Conservation (phyloP, 805 yeast species). For the Debaryomyces prosopidis region DNA sequence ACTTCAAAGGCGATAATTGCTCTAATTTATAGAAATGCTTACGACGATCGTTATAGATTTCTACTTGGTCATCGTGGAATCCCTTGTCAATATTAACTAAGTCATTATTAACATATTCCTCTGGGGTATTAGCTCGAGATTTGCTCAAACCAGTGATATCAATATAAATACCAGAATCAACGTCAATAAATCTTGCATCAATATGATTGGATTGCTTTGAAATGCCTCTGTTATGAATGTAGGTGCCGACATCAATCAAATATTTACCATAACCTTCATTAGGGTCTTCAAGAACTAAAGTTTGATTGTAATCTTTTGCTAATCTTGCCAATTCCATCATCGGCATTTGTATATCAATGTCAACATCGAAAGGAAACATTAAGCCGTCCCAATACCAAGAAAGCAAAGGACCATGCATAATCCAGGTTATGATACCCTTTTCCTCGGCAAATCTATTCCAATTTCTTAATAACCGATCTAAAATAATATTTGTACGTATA, state of each 20-base stretch:
- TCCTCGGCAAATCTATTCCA: conserved; percentile 26
- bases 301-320: conserved; percentile 24
- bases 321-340: conserved; percentile 19
- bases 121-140: conserved; percentile 15
- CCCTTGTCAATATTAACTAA: conserved; percentile 8
- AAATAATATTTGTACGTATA: conserved; percentile 18
- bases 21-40: conserved; percentile 51
- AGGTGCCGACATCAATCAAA: conserved; percentile 30
- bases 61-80: conserved; percentile 20
- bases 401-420: conserved; percentile 28
- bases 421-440: conserved; percentile 25
- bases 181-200: conserved; percentile 57
- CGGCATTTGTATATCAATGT: conserved; percentile 31
- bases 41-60: conserved; percentile 51
- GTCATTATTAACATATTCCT: conserved; percentile 11
- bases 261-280: conserved; percentile 25
- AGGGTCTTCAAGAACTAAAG: conserved; percentile 32
- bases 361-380: conserved; percentile 28
- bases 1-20: conserved; percentile 52
- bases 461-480: conserved; percentile 23
- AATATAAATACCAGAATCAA: conserved; percentile 56
- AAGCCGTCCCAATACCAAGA: conserved; percentile 35
- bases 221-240: conserved; percentile 25
- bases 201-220: conserved; percentile 24
- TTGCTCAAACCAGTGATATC: conserved; percentile 52